phyloP scores from a whole-genome alignment of 2,329 filamentous ascomycete genomes.

The Penicillium sp. region DNA sequence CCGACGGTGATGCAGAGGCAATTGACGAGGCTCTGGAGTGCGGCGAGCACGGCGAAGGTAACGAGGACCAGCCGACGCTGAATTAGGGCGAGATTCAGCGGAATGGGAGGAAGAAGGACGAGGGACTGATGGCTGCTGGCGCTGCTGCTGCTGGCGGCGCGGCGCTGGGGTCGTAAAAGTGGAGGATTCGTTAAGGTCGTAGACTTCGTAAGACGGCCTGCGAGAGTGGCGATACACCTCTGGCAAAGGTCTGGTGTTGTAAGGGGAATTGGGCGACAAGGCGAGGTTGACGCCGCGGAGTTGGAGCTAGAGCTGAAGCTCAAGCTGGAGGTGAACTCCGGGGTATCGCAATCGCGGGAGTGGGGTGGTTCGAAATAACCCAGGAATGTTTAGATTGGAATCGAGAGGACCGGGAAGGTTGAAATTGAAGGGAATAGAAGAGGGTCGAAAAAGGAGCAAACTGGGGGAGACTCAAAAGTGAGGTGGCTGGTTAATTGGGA shows the following conservation, averaged over 20 bases:
- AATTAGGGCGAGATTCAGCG: conserved; percentile 52
- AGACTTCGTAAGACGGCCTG: conserved; percentile 55
- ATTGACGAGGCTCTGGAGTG: conserved; percentile 51
- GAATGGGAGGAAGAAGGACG: conserved; percentile 52
- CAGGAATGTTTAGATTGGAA: background rate
- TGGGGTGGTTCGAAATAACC: background rate
- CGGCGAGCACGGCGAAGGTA: conserved; percentile 58
- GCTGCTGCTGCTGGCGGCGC: conserved; percentile 37
- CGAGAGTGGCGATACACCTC: conserved; percentile 50
- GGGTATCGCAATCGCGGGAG: conserved; percentile 19
- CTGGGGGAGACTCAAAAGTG: conserved; percentile 10
- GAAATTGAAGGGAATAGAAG: conserved; percentile 1
- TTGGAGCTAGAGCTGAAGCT: conserved; percentile 15
- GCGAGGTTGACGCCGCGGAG: conserved; percentile 32
- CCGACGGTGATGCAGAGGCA: conserved; percentile 43
- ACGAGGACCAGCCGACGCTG: conserved; percentile 56
- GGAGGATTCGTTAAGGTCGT: conserved; percentile 58
- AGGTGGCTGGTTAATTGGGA: conserved; percentile 38
- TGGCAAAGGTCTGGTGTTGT: conserved; percentile 29
- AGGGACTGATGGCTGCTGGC: conserved; percentile 50
- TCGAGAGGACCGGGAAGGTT: background rate
- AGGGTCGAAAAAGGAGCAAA: conserved; percentile 18
- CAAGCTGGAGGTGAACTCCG: conserved; percentile 4
- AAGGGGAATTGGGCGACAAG: conserved; percentile 40
- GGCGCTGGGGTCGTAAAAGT: conserved; percentile 43